Conservation (phyloP, 352 stramenopile genomes). For the Phytophthora hibernalis region DNA sequence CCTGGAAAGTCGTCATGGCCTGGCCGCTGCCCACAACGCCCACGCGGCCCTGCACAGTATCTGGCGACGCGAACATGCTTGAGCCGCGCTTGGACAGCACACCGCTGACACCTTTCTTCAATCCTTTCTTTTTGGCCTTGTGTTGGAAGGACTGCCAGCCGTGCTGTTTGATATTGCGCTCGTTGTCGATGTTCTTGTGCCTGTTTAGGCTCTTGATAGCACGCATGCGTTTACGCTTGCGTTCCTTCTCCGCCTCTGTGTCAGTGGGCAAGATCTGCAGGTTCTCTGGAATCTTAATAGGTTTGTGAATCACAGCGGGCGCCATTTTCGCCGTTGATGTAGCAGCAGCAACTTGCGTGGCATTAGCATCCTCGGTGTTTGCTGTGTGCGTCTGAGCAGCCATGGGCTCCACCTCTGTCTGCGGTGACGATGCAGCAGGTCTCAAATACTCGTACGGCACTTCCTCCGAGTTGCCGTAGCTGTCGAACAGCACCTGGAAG, state of each 20-base stretch:
- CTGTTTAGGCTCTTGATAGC: constrained; percentile 90
- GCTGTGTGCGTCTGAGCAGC: constrained; percentile 21
- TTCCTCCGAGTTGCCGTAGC: constrained; percentile 92
- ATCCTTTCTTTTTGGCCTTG: constrained; percentile 82
- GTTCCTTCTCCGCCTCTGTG: constrained; percentile 85
- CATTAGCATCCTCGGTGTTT: constrained; percentile 28
- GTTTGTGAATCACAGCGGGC: constrained; percentile 65
- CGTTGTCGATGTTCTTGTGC: constrained; percentile 87
- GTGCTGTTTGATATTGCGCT: constrained; percentile 85
- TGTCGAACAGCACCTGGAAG: constrained; percentile 88
- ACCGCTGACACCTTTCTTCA: constrained; percentile 69
- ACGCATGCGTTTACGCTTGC: constrained; percentile 84
- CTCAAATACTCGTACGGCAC: constrained; percentile 91
- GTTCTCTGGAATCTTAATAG: constrained; percentile 89
- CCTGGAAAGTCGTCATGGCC: constrained; percentile 85
- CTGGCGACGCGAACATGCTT: constrained; percentile 92
- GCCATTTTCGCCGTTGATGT: constrained; percentile 38
- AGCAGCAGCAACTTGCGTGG: constrained; percentile 17
- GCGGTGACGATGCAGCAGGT: constrained; percentile 2
- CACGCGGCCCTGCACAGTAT: constrained; percentile 83
- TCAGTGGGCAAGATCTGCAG: constrained; percentile 85
- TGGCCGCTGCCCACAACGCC: constrained; percentile 90
- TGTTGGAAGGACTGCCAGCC: constrained; percentile 89
- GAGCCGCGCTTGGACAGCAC: constrained; percentile 82
- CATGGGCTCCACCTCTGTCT: constrained; percentile 21